Evolutionary conservation across 345 rosid species (phyloP).

Genomic region (Hibiscus syriacus): DNA sequence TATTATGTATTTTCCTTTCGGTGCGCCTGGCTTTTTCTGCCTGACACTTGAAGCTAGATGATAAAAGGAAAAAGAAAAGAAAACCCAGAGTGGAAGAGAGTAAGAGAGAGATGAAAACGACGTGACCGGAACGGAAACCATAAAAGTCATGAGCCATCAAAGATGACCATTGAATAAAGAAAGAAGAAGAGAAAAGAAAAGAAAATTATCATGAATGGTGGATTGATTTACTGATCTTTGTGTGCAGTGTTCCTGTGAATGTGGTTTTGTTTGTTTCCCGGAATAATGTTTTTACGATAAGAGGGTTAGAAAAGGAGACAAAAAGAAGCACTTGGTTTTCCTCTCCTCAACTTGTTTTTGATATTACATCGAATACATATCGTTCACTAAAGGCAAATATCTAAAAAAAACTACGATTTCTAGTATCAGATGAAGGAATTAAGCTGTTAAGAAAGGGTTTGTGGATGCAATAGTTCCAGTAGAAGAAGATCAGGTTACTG

Average conservation of each 20-base stretch:
- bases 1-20: constrained; percentile 17
- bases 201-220: constrained; percentile 10
- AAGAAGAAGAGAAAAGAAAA: constrained; percentile 4
- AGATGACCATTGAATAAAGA: constrained; percentile 31
- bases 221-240: constrained; percentile 17
- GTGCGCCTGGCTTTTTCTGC: constrained; percentile 28
- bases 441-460: not conserved
- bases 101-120: constrained; percentile 32
- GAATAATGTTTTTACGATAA: constrained; percentile 15
- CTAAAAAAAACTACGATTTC: not conserved
- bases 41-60: constrained; percentile 28
- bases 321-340: constrained; percentile 7
- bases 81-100: constrained; percentile 6
- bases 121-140: constrained; percentile 48
- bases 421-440: not conserved
- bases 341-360: too few species aligned
- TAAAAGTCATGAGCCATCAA: constrained; percentile 23
- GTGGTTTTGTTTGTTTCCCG: not conserved
- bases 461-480: not conserved
- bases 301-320: constrained; percentile 4
- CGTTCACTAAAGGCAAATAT: too few species aligned
- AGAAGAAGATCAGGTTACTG: not conserved
- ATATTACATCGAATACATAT: too few species aligned
- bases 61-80: constrained; percentile 17
- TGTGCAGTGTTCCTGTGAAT: constrained; percentile 12